Base-by-base conservation (phyloP, 495 filamentous ascomycete species). In the Chaetomium cochliodes region DNA sequence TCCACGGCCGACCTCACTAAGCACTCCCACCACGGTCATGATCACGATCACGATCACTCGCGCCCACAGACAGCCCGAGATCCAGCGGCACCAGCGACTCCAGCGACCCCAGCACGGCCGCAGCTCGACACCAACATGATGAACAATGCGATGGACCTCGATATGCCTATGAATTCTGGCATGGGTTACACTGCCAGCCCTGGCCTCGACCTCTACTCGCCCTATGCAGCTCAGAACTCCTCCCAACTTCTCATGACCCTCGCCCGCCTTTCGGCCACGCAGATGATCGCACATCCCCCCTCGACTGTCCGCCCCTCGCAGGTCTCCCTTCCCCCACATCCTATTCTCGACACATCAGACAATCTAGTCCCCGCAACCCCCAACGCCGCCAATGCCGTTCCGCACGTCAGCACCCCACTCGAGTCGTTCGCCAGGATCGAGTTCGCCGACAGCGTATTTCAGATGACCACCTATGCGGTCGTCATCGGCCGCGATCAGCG, bases 391-490 rank as follows among this genome's bases (percentile, higher is more conserved):
- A 60, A 74, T 62, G 69, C 46, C 33, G 44, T 66, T 18, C 63
- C 70, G 33, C 72, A 61, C 50, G 60, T 65, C 18, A 74, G 75
- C 41, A 65, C 75, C 56, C 72, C 75, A 22, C 69, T 82, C n/a
- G 78, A 81, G 69, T 81, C 79, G 30, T 82, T 82, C 64, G 80
- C 80, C 25, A 73, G 75, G 56, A 77, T 82, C 62, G 80, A 82
- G 67, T 82, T 82, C 49, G 79, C 77, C 69, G 80, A 82, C 62
- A 80, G 80, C 62, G 73, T 75, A 44, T 82, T 82, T 56, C 78
- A 81, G 69, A 81, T 82, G 79, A 82, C 79, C 13, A 82, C 80
- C 18, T 81, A 80, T 52, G 77, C 79, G 20, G 79, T 81, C 69
- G 77, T 81, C 33, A 82, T 83, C 46, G 80, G 80, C 26, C 79